phyloP scores from a whole-genome alignment of 2,329 filamentous ascomycete species.

The Anthostomella pinea region DNA sequence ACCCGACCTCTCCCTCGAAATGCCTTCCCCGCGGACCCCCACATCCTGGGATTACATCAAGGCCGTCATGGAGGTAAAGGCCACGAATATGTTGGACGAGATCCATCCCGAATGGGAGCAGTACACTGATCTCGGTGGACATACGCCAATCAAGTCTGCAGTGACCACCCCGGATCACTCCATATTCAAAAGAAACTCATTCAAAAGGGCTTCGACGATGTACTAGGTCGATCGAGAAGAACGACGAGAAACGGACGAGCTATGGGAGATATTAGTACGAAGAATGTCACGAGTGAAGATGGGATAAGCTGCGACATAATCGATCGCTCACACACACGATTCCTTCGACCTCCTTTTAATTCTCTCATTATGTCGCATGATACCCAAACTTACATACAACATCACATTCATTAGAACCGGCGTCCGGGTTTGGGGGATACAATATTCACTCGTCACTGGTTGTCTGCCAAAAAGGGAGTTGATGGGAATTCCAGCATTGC shows the following conservation, averaged over 20 bases:
- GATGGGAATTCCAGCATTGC: too few species aligned
- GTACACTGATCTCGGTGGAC: constrained; percentile 20
- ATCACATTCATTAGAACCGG: constrained; percentile 3
- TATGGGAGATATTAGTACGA: too few species aligned
- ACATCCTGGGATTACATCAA: constrained; percentile 23
- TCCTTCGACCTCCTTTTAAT: too few species aligned
- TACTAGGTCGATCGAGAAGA: constrained; percentile 1
- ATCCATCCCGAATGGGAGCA: constrained; percentile 23
- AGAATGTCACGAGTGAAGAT: too few species aligned
- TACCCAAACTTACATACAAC: constrained; percentile 11
- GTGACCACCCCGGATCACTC: background rate
- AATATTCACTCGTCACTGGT: too few species aligned
- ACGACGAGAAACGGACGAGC: background rate
- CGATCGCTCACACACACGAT: too few species aligned
- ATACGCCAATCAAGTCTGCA: constrained; percentile 12
- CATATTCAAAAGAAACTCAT: too few species aligned
- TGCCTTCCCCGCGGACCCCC: constrained; percentile 18
- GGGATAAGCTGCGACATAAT: too few species aligned
- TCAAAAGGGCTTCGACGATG: constrained; percentile 1
- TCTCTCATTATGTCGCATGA: constrained; percentile 10
- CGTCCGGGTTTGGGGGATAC: constrained; percentile 1
- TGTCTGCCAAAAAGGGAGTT: too few species aligned
- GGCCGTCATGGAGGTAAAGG: constrained; percentile 22
- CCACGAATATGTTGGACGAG: constrained; percentile 12
- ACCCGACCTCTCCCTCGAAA: constrained; percentile 12